Base-by-base conservation (phyloP, 2,329 filamentous ascomycete species). In the Penicillium capsulatum region DNA sequence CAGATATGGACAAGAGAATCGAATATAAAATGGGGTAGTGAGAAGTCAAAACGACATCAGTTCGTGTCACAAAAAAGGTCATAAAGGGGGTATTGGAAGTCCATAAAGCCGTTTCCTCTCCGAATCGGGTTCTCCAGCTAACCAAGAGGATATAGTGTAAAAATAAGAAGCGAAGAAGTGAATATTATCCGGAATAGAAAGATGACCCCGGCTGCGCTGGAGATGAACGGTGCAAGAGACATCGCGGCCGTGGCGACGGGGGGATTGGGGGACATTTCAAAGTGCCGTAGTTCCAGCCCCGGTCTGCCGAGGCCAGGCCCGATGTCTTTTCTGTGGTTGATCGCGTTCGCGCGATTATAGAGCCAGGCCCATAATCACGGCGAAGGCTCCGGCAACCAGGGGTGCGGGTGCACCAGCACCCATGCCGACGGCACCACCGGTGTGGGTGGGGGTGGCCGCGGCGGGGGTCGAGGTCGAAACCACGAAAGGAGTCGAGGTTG, bases 351-450 rank as follows among this genome's bases (percentile, higher is more conserved):
- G 22, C 34, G 33, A 45, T 58, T 62, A 68, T 34, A 67, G 44
- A 40, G 54, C 47, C 26, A 50, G 54, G 20, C 63, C 64, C 47
- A 69, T 31, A 40, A 65, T 45, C 36, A 66, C 47, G 31, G 63
- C 64, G 31, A 69, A 50, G 11, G 63, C 65, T 28, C 66, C 65
- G 14, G 62, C 64, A 16, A 60, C 51, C 7, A 67, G 45, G 11
- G 58, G 60, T 19, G 55, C 55, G 4, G 63, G 58, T 38, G 65
- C 45, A 38, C 46, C 49, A 38, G 47, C 51, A 19, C 50, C 48
- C 15, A 52, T 30, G 33, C 47, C 47, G 14, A 42, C 44, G 1
- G 47, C 57, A 6, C 53, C 55, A 9, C 47, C 49, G 27, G 46
- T 50, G 10, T 44, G 41, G 20, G 46, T 45, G 24, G 50, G 41